A percentile compares a stretch with the other conserved stretches of the same genome.
These are phyloP conservation scores for Chytriomyces sp. DNA, from an alignment of 192 early-diverging fungal genomes.

Conservation along the genomic window DNA sequence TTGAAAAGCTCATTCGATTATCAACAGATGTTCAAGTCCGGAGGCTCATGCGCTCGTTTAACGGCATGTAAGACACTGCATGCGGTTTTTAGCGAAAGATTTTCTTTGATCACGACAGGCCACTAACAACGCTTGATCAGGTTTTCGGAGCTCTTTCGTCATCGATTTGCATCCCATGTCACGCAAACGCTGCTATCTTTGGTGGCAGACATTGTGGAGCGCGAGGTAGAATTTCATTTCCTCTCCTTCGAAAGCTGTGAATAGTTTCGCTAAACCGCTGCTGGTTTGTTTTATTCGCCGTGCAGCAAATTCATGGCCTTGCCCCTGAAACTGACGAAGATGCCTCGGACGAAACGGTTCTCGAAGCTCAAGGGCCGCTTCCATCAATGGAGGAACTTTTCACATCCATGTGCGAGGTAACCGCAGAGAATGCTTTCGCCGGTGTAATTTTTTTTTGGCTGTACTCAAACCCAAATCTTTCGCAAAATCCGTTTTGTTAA, in stretches of 20 bases:
- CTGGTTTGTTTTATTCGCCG: neutral
- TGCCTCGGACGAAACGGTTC: constrained; percentile 23
- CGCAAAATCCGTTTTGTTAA: no score
- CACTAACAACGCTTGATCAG: constrained; percentile 5
- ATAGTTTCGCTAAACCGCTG: neutral
- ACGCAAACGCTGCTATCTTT: constrained; percentile 80
- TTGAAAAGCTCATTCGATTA: constrained; percentile 78
- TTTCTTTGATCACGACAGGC: no score
- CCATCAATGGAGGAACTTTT: constrained; percentile 74
- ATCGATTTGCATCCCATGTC: constrained; percentile 88
- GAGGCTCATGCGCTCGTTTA: constrained; percentile 65
- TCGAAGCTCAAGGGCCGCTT: constrained; percentile 48
- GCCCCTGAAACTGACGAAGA: constrained; percentile 36
- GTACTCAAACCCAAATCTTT: no score
- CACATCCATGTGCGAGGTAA: constrained; percentile 61
- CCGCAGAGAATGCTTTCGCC: constrained; percentile 17
- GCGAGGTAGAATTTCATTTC: constrained; percentile 60
- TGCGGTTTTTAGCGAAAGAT: no score
- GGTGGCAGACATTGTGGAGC: constrained; percentile 74
- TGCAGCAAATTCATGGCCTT: constrained; percentile 28
- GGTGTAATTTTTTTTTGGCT: no score
- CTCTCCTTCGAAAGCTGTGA: neutral
- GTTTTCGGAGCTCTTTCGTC: constrained; percentile 71
- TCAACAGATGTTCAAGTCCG: constrained; percentile 78
- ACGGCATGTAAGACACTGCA: constrained; percentile 36